Base-by-base conservation (phyloP, 139 green algal species). In the Chlorella sp. region DNA sequence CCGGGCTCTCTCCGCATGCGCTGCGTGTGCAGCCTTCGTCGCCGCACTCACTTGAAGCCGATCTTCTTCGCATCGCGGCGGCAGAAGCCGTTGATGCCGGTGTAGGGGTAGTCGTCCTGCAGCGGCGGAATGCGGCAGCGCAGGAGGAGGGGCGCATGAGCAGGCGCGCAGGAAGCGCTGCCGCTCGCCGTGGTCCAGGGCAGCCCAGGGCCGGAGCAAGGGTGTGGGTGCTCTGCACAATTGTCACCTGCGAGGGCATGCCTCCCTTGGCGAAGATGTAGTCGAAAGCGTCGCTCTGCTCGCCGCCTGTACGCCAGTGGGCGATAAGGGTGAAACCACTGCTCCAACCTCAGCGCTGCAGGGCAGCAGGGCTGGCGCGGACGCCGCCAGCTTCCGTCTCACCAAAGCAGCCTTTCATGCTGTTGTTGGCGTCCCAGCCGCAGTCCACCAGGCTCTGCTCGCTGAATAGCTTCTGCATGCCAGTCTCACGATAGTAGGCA, bases 381-480 rank as follows among this genome's bases (percentile, higher is more conserved):
- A n/a, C n/a, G n/a, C n/a, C n/a, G n/a, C n/a, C n/a, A n/a, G n/a
- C n/a, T n/a, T n/a, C 64, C 62, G 31, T 14, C 69, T 8, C 70
- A 76, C 80, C 84, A 60, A 79, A 76, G 74, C 86, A 89, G 50
- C 73, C 86, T n/a, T n/a, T n/a, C n/a, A n/a, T n/a, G 25, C 61
- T 81, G 74, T 87, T 88, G 64, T 67, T 67, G 17, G 43, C 31
- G 48, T 83, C 78, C 82, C 83, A 90, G 51, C 48, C 72, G 77
- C 87, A 91, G 83, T 91, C 87, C n/a, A 91, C 67, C 25, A 91
- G 55, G 43, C 87, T 48, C 70, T 90, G 85, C 79, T 91, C 87
- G 14, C 71, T 84, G 42, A 91, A 73, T 63, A 89, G 66, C 67
- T 74, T 62, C 76, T 84, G 83, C 51, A 71, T 77, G 36, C 83